Base-by-base conservation (phyloP, 2,329 filamentous ascomycete species). In the Tolypocladium tropicale region DNA sequence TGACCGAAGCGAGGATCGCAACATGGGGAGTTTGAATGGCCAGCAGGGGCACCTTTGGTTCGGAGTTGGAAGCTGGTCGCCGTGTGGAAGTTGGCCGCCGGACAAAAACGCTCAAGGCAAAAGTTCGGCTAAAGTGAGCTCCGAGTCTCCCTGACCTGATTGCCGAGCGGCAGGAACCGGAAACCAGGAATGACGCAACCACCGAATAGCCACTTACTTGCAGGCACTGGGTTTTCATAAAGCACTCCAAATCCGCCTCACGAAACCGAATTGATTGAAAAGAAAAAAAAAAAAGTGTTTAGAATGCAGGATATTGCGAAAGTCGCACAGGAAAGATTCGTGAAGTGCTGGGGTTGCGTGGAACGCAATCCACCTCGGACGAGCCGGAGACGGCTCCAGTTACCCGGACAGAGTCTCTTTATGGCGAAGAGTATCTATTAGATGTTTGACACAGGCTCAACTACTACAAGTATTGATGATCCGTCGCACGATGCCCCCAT, bases 1-100 rank as follows among this genome's bases (percentile, higher is more conserved):
- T 71, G 83, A 83, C 76, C 78, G 81, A 76, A 86, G 75, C 73
- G 83, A 85, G 72, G 81, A 82, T 77, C 83, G 83, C 80, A 86
- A 79, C 83, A 86, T 86, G 77, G 77, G 76, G 75, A 74, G 76
- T 77, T 71, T 69, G 70, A n/a, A 72, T 73, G 71, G 71, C 74
- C 70, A 68, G 67, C 68, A 64, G 58, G 67, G 65, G 70, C 53
- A 64, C 65, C 61, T 61, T 63, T 66, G 62, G 62, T 58, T 64
- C 70, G 65, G 64, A 67, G 62, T 64, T 62, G 65, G 65, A 62
- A 62, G 63, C 64, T 60, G 54, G 55, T 53, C 55, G 36, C 53
- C 53, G 57, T 53, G 49, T 32, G 25, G 37, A 58, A 57, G 60
- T 63, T 67, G 66, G 59, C 55, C 64, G 61, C 63, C 63, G 62